Evolutionary conservation across 208 protist species (phyloP), one percentile per base, ranked within the genome.

Genomic region (Borovskyia barvae): DNA sequence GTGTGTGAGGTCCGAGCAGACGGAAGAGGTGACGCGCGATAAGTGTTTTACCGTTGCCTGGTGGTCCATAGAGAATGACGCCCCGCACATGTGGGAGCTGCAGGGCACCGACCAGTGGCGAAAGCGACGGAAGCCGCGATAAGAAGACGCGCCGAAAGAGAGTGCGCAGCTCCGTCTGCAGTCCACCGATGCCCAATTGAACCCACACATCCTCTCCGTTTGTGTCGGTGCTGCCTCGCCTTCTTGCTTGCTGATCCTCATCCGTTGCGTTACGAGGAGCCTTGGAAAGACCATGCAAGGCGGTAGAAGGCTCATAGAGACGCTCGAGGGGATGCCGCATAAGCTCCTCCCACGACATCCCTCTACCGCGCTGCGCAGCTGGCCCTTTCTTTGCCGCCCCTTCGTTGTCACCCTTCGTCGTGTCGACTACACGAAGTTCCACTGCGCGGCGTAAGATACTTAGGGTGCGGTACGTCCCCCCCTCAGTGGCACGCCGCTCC

Each of bases 31-130:
- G 88, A 26, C 99, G 86, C 5, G 99, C 99, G 57, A 99, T 98
- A n/a, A 99, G 83, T 0, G 99, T 99, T 72, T 99, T 99, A 46
- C 99, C 99, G 55, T 97, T 99, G 43, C 99, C 99, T 20, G 99
- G 98, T 1, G 98, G 98, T 26, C 99, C 99, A 71, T 99, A 96
- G 1, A 99, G 80, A n/a, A 99, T 78, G 20, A 99, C 98, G 43
- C 95, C 96, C 48, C 97, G 97, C 2, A 99, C 98, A 80, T 99
- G 98, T 58, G 90, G 86, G 4, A 99, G 77, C 35, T 97, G 89
- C 14, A 99, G 50, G 2, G 85, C 70, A 6, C 67, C 59, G 2
- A 70, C 56, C n/a, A 83, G 76, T 19, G 87, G 92, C 0, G 67
- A 30, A 12, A 93, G 52, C 2, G 80, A 87, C 32, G 97, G 97